Percentiles rank a stretch among this genome's conserved stretches.
Evolutionary conservation across 108 stramenopile genomes (phyloP).

Genomic region (Chaetoceros muelleri): DNA sequence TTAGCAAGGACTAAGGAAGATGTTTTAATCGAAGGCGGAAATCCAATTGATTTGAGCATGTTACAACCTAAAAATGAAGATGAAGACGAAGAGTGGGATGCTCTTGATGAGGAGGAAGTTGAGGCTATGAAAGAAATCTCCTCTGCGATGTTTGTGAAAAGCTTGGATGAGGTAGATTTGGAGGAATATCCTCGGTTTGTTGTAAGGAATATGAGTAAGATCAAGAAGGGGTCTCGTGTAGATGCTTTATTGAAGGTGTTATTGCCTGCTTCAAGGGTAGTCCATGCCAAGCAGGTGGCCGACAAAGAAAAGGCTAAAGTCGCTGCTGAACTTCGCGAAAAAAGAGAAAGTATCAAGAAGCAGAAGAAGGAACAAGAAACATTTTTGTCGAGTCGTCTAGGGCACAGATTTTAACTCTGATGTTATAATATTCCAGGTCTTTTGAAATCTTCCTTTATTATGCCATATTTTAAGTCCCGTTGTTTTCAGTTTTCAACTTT

Average conservation of each 20-base stretch:
- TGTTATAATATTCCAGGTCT: no score
- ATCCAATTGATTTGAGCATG: constrained; percentile 43
- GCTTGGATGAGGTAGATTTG: constrained; percentile 59
- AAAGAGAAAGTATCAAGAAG: constrained; percentile 40
- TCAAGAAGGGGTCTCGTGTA: constrained; percentile 35
- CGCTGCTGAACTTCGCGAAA: constrained; percentile 58
- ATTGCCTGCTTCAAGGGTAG: constrained; percentile 60
- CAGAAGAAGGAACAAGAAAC: constrained; percentile 41
- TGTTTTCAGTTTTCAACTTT: no score
- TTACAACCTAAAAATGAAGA: constrained; percentile 37
- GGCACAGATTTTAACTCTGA: constrained; percentile 18
- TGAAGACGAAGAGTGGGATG: constrained; percentile 75
- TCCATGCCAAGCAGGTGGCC: constrained; percentile 51
- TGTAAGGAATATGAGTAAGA: constrained; percentile 29
- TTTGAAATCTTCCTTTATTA: no score
- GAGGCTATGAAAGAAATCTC: constrained; percentile 80
- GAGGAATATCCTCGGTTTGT: constrained; percentile 63
- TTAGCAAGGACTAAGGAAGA: constrained; percentile 49
- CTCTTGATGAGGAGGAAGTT: constrained; percentile 73
- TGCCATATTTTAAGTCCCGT: no score
- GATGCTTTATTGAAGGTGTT: constrained; percentile 61
- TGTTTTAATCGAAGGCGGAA: constrained; percentile 49
- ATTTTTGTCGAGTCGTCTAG: constrained; percentile 14
- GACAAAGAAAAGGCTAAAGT: constrained; percentile 64
- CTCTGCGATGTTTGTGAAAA: constrained; percentile 50